These are phyloP conservation scores for Lentinula sp. DNA, from an alignment of 768 basidiomycete species.

Conservation along the genomic window DNA sequence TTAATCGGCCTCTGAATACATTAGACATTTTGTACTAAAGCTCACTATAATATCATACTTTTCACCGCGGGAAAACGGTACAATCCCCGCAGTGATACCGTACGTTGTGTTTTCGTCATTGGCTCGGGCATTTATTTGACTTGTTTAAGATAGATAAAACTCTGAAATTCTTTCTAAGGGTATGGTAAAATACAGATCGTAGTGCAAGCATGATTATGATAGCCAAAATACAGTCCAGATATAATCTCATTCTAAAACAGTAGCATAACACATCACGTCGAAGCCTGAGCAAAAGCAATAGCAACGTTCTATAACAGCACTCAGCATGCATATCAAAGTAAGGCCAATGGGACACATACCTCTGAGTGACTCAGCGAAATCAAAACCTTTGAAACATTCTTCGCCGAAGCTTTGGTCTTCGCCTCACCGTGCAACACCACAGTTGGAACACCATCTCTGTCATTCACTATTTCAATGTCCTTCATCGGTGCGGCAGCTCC, in stretches of 20 bases:
- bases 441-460: constrained; percentile 65
- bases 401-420: constrained; percentile 59
- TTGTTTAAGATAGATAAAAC: no score
- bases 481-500: constrained; percentile 94
- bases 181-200: background rate
- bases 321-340: constrained; percentile 8
- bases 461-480: constrained; percentile 92
- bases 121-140: no score
- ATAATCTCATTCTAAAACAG: background rate
- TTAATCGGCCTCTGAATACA: no score
- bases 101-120: no score
- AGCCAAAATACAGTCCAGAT: background rate
- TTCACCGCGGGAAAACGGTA: no score
- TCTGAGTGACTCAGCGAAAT: constrained; percentile 93
- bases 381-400: constrained; percentile 69
- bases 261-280: constrained; percentile 20
- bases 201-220: background rate
- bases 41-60: no score
- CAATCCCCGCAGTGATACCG: no score
- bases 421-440: constrained; percentile 80
- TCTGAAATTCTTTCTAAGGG: no score
- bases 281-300: constrained; percentile 82
- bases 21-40: no score
- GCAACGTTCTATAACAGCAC: constrained; percentile 58
- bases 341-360: constrained; percentile 37